Percentiles rank a stretch among this genome's conserved stretches.
Conservation (phyloP, 2,329 filamentous ascomycete species). For the Phialophora chinensis region DNA sequence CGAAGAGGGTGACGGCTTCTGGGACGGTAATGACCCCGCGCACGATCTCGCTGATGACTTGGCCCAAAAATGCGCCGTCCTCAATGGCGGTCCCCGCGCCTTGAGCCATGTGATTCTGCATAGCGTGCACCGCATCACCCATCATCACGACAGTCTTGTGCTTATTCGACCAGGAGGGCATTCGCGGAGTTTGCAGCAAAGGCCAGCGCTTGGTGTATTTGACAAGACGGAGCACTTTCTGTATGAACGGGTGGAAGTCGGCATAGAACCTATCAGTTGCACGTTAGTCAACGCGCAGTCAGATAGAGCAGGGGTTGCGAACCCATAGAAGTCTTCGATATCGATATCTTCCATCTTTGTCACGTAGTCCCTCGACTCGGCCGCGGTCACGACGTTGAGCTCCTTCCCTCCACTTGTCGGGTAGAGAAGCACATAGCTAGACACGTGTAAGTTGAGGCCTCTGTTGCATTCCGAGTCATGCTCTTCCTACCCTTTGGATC, state of each 20-base stretch:
- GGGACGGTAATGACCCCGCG: slow-evolving; percentile 43
- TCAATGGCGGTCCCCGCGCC: slow-evolving; percentile 53
- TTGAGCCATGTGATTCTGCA: slow-evolving; percentile 53
- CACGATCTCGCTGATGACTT: slow-evolving; percentile 46
- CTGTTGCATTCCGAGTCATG: background rate
- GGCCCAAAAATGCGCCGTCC: slow-evolving; percentile 50
- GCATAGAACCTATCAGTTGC: slow-evolving; percentile 13
- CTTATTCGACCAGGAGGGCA: slow-evolving; percentile 49
- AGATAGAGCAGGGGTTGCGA: background rate
- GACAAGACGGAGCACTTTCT: slow-evolving; percentile 13
- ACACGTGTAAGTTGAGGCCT: background rate
- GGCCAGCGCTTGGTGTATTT: slow-evolving; percentile 46
- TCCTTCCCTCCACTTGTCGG: slow-evolving; percentile 16
- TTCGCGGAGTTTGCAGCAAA: slow-evolving; percentile 50
- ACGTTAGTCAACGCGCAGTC: background rate
- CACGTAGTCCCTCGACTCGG: slow-evolving; percentile 16
- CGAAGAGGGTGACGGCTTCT: slow-evolving; percentile 48
- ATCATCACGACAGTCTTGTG: slow-evolving; percentile 52
- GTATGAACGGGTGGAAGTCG: slow-evolving; percentile 16
- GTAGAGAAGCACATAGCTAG: slow-evolving; percentile 13
- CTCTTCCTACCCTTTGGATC: slow-evolving; percentile 12
- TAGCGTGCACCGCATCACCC: slow-evolving; percentile 46
- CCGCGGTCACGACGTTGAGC: slow-evolving; percentile 19
- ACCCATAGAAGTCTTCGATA: slow-evolving; percentile 18
- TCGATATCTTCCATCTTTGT: slow-evolving; percentile 20